Base-by-base conservation (phyloP, 768 basidiomycete genomes). In the Pluteus cervinus region DNA sequence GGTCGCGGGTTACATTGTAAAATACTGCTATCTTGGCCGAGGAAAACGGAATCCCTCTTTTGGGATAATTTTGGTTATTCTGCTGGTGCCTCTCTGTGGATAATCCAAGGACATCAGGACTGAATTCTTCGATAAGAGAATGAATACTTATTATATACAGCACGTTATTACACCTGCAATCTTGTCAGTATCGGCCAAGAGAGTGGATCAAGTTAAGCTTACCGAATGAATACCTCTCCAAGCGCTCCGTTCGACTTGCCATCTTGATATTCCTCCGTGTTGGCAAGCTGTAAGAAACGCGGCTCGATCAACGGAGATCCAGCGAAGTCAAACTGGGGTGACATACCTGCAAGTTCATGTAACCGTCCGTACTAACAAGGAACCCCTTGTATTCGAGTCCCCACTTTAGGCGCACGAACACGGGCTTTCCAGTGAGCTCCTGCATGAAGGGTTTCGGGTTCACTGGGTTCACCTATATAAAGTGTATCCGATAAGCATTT, bases 181-280 rank as follows among this genome's bases (percentile, higher is more conserved):
- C 24, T 37, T 29, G 49, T 55, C 34, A 53, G 41, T 28, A 29
- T 37, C 9, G 15, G 37, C 18, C 24, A 44, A 18, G 38, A 39
- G 32, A 18, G 9, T 37, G n/a, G 30, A 11, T 23, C 28, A 16
- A 26, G 25, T 28, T 23, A 11, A 18, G 56, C 84, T 43, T 53
- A 90, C 91, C 96, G 79, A 57, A 99, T 96, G 65, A 98, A 97
- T 29, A 99, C 92, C 64, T 99, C 96, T 47, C 96, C 96, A n/a
- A 99, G 69, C 1, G 92, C 83, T 23, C 96, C 96, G 44, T 88
- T 96, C 6, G 90, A 93, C 60, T 88, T 77, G 16, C 92, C 94
- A 50, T 96, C 88, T 59, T 97, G 92, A 51, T 85, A 94, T 59
- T 99, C 96, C 60, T 98, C 96, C 3, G 96, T 93, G 60, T 98